Evolutionary conservation across 2,329 filamentous ascomycete species (phyloP).

Genomic region (Aureobasidium pullulans): DNA sequence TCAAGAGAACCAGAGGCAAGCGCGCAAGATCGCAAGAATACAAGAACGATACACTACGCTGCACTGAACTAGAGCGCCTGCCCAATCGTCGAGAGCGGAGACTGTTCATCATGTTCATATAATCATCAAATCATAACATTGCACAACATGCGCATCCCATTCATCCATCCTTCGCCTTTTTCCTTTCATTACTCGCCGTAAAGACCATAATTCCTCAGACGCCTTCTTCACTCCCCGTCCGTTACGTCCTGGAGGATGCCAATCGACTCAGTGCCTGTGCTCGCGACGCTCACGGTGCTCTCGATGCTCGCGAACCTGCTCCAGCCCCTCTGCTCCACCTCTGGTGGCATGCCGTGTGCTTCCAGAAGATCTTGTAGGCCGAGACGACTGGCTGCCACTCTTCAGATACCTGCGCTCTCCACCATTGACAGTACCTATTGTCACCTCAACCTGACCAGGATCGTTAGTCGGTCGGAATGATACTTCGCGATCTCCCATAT

Average conservation of each 20-base stretch:
- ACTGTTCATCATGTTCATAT: background rate
- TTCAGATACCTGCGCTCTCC: background rate
- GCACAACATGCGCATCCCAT: background rate
- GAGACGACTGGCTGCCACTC: background rate
- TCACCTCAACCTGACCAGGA: background rate
- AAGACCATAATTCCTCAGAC: background rate
- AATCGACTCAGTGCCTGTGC: background rate
- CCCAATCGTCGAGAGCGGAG: background rate
- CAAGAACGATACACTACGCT: background rate
- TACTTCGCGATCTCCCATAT: background rate
- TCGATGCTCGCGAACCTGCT: background rate
- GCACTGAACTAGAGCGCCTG: background rate
- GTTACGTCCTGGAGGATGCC: background rate
- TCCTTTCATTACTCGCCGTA: background rate
- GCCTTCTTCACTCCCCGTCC: no score
- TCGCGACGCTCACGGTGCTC: background rate
- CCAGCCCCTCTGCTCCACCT: background rate
- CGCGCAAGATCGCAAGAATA: no score
- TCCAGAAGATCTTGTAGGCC: conserved; percentile 2
- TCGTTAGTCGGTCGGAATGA: background rate
- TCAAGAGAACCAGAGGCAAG: no score
- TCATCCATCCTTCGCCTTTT: background rate
- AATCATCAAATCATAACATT: background rate
- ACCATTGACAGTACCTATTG: background rate
- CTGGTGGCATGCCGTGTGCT: background rate